Evolutionary conservation across 306 rosid species (phyloP).

Genomic region (Cucumis cinereus): DNA sequence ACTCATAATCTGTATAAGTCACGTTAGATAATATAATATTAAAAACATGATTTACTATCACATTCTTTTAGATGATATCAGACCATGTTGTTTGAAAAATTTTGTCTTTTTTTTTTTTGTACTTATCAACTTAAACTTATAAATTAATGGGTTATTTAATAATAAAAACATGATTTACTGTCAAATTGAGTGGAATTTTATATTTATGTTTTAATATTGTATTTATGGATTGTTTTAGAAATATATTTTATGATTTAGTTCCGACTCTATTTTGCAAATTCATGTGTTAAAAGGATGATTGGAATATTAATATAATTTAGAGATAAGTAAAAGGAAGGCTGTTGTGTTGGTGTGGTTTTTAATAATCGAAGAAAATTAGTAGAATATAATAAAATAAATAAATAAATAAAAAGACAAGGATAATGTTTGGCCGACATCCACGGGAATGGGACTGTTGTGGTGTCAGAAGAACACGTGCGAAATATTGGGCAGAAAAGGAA

Average conservation of each 20-base stretch:
- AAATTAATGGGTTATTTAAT: no score
- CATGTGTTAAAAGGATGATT: background rate
- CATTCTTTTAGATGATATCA: no score
- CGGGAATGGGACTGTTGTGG: background rate
- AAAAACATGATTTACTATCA: no score
- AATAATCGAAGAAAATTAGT: background rate
- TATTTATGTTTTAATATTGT: background rate
- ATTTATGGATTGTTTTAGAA: no score
- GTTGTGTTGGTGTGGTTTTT: background rate
- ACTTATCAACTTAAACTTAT: no score
- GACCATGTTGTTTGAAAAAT: no score
- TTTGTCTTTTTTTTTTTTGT: no score
- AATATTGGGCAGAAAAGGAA: constrained; percentile 13
- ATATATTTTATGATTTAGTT: background rate
- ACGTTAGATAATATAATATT: no score
- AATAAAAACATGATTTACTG: no score
- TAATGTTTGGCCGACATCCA: constrained; percentile 30
- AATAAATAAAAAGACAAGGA: background rate
- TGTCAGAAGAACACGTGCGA: constrained; percentile 27
- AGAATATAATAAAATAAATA: background rate
- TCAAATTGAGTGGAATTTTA: no score
- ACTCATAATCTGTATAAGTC: no score
- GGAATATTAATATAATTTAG: background rate
- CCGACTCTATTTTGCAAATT: background rate
- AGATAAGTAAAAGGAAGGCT: background rate